Evolutionary conservation across 164 flowering plant genomes (phyloP).

Genomic region (Stephania japonica): DNA sequence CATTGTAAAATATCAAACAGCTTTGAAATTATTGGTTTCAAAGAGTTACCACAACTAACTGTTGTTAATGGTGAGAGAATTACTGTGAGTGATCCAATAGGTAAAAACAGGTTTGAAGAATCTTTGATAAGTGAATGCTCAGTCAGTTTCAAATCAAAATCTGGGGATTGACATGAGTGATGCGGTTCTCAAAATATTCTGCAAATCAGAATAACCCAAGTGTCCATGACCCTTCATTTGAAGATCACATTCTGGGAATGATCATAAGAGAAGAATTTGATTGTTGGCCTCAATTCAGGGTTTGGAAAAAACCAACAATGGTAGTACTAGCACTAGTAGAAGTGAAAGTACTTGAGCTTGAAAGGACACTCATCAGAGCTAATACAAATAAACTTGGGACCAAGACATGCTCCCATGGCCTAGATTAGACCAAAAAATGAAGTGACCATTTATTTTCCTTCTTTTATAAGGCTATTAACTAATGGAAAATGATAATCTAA

Average conservation of each 20-base stretch:
- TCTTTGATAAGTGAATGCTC: neutral
- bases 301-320: neutral
- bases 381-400: no score
- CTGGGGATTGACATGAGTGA: neutral
- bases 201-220: neutral
- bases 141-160: neutral
- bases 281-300: neutral
- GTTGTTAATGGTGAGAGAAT: neutral
- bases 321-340: no score
- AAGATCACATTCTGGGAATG: neutral
- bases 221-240: neutral
- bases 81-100: neutral
- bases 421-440: no score
- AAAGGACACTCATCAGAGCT: neutral
- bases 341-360: neutral
- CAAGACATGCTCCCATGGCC: no score
- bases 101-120: neutral
- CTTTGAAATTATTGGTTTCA: neutral
- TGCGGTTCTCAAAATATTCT: neutral
- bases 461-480: no score
- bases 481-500: no score
- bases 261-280: neutral
- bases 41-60: neutral
- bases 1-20: neutral
- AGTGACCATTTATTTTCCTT: no score